Evolutionary conservation across 2,329 filamentous ascomycete species (phyloP).

Genomic region (Ceratocystis colombiana): DNA sequence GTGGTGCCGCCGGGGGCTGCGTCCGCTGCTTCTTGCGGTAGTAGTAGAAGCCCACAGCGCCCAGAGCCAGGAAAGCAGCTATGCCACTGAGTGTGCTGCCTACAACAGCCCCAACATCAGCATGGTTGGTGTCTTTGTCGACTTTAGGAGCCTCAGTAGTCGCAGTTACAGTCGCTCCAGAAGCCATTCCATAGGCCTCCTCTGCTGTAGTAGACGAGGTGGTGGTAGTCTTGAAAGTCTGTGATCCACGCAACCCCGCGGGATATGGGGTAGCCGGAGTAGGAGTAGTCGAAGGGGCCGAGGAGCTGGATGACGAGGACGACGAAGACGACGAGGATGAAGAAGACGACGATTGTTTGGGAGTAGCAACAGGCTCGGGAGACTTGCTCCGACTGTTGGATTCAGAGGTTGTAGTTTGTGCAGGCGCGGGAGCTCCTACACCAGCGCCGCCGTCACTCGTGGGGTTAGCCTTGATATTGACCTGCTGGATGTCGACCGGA

Average conservation of each 20-base stretch:
- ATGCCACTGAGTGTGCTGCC: constrained; percentile 46
- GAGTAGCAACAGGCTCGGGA: not conserved
- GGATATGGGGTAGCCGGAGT: not conserved
- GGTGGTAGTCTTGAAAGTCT: constrained; percentile 15
- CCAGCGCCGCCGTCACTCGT: constrained; percentile 35
- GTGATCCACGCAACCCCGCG: constrained; percentile 7
- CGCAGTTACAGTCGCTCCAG: constrained; percentile 17
- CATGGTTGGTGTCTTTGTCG: constrained; percentile 27
- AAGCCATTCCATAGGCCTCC: constrained; percentile 24
- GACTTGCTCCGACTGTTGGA: not conserved
- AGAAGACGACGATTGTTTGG: not conserved
- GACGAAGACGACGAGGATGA: not conserved
- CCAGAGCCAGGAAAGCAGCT: constrained; percentile 37
- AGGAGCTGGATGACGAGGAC: not conserved
- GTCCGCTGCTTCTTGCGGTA: constrained; percentile 37
- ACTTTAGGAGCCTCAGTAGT: constrained; percentile 21
- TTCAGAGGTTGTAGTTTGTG: not conserved
- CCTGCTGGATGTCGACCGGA: constrained; percentile 30
- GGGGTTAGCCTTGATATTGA: constrained; percentile 31
- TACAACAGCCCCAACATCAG: constrained; percentile 42
- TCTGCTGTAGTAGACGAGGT: constrained; percentile 19
- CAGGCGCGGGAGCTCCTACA: not conserved
- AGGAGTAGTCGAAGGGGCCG: not conserved
- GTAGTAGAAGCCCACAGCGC: constrained; percentile 38
- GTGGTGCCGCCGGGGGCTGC: constrained; percentile 31